Percentiles rank a stretch among this genome's conserved stretches.
These are phyloP conservation scores for Suhomyces wounanorum DNA, from an alignment of 1,139 yeast species.

Conservation along the genomic window DNA sequence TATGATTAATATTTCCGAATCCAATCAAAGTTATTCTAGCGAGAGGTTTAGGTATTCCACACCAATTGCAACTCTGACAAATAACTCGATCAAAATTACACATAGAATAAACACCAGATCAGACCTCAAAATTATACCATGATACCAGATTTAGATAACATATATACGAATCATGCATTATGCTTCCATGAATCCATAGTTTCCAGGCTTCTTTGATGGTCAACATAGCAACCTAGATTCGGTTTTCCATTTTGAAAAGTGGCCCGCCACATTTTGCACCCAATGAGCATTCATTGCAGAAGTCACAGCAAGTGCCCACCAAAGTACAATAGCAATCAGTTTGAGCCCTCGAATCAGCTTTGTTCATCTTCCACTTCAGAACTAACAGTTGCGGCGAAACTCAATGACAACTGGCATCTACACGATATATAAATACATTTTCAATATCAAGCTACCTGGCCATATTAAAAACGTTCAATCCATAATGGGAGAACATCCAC, in stretches of 20 bases:
- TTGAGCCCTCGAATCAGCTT: background rate
- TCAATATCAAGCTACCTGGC: background rate
- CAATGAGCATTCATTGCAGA: background rate
- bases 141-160: no score
- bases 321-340: background rate
- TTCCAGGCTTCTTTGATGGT: background rate
- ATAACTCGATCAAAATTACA: no score
- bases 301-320: background rate
- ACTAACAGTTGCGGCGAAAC: background rate
- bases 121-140: no score
- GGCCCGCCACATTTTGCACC: background rate
- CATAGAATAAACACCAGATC: no score
- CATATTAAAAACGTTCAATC: background rate
- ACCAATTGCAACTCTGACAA: no score
- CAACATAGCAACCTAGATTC: background rate
- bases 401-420: background rate
- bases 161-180: no score
- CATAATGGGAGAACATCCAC: conserved; percentile 13
- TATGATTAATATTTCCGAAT: no score
- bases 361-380: background rate
- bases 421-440: background rate
- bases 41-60: no score
- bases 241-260: background rate
- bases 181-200: no score
- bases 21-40: no score